Conservation (phyloP, 768 basidiomycete species). For the Mycena haematopus region DNA sequence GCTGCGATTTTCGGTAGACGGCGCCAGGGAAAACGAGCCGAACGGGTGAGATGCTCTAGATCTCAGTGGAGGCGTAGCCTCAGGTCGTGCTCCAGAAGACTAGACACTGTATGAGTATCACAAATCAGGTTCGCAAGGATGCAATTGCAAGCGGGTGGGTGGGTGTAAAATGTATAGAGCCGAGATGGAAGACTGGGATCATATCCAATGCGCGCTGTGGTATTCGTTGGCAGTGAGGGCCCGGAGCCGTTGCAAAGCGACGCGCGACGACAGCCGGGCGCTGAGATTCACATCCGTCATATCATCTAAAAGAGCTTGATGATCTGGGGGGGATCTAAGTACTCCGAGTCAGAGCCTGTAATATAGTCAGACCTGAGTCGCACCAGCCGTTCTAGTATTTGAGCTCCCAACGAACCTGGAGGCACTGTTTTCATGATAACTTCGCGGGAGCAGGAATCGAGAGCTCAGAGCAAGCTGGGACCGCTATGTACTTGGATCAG, state of each 20-base stretch:
- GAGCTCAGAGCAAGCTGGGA: background rate
- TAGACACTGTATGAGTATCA: no score
- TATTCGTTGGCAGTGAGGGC: background rate
- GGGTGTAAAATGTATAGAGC: no score
- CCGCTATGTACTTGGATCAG: no score
- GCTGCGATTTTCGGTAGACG: no score
- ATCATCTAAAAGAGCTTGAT: background rate
- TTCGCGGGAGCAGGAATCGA: background rate
- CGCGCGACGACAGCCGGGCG: background rate
- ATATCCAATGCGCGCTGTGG: background rate
- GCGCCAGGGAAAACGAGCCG: no score
- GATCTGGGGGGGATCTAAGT: background rate
- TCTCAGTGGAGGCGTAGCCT: no score
- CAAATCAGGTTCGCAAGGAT: no score
- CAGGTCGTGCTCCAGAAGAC: no score
- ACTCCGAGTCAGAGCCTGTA: background rate
- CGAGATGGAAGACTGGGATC: no score
- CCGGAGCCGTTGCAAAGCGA: background rate
- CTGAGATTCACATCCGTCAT: background rate
- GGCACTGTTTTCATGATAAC: background rate
- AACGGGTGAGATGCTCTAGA: no score
- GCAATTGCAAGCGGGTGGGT: no score
- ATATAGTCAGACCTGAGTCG: background rate
- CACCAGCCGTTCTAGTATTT: background rate
- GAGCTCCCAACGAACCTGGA: background rate